A percentile compares a stretch with the other conserved stretches of the same genome.
phyloP scores from a whole-genome alignment of 1,284 basidiomycete genomes.

The Cutaneotrichosporon sp. region DNA sequence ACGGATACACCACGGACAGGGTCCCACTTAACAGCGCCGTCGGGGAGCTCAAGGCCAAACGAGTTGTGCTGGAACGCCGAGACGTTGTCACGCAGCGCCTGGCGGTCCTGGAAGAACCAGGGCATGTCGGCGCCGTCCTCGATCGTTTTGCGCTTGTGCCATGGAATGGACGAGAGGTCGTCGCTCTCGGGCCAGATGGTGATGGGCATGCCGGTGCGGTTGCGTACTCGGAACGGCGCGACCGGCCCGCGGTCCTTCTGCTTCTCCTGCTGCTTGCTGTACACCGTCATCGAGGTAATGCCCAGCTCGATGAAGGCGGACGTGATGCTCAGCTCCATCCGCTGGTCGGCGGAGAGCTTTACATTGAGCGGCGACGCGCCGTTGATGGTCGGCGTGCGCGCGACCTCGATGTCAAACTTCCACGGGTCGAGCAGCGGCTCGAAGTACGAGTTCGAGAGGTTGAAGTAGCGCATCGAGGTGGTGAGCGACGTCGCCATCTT shows the following conservation, averaged over 20 bases:
- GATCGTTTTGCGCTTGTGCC: conserved; percentile 47
- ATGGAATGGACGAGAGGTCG: conserved; percentile 22
- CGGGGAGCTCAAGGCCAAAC: conserved; percentile 79
- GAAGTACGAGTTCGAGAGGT: conserved; percentile 97
- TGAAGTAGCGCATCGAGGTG: conserved; percentile 92
- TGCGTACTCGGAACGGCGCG: conserved; percentile 90
- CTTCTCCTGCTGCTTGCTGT: conserved; percentile 70
- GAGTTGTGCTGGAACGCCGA: conserved; percentile 75
- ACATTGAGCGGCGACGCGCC: conserved; percentile 63
- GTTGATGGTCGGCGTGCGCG: conserved; percentile 45
- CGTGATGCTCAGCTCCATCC: conserved; percentile 89
- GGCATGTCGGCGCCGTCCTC: conserved; percentile 77
- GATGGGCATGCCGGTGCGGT: conserved; percentile 82
- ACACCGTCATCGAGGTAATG: conserved; percentile 70
- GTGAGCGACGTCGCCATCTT: conserved; percentile 77
- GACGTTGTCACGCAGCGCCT: conserved; percentile 88
- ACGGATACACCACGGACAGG: conserved; percentile 85
- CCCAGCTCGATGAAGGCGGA: conserved; percentile 88
- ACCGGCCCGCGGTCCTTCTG: conserved; percentile 78
- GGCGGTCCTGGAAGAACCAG: conserved; percentile 98
- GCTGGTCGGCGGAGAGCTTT: conserved; percentile 73
- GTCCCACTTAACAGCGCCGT: conserved; percentile 77
- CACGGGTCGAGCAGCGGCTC: conserved; percentile 99
- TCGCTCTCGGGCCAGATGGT: conserved; percentile 74
- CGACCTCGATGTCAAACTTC: conserved; percentile 68